Evolutionary conservation across 345 rosid species (phyloP).

Genomic region (Atalantia buxifolia): DNA sequence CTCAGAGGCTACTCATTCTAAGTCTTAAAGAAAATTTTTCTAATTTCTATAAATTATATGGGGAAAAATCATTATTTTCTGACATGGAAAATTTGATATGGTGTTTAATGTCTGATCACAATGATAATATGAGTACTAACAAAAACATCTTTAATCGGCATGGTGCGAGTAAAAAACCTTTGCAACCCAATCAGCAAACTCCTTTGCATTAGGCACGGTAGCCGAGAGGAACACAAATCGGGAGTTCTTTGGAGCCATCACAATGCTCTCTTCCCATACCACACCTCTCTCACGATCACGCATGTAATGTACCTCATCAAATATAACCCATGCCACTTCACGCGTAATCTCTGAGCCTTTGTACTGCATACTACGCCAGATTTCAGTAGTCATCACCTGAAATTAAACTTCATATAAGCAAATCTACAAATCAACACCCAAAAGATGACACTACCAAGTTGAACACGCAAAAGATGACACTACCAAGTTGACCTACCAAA

Average conservation of each 20-base stretch:
- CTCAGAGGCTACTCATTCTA: neutral
- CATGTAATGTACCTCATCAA: conserved; percentile 99
- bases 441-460: too few relatives aligned
- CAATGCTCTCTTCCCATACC: conserved; percentile 99
- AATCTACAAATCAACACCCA: conserved; percentile 6
- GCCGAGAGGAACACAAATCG: conserved; percentile 96
- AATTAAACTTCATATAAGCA: conserved; percentile 26
- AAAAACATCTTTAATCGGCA: neutral
- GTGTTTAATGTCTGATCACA: neutral
- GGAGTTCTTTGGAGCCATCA: conserved; percentile 95
- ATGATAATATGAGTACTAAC: neutral
- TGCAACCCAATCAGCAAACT: conserved; percentile 99
- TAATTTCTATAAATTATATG: neutral
- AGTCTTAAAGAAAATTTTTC: neutral
- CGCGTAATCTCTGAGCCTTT: conserved; percentile 90
- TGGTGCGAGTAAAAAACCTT: conserved; percentile 44
- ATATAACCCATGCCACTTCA: conserved; percentile 96
- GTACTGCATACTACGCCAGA: conserved; percentile 99
- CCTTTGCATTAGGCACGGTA: conserved; percentile 97
- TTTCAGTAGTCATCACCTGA: conserved; percentile 99
- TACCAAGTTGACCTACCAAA: conserved; percentile 44
- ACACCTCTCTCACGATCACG: conserved; percentile 99
- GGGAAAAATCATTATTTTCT: neutral
- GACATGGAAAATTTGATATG: neutral
- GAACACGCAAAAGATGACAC: neutral